Evolutionary conservation across 768 basidiomycete genomes (phyloP), one percentile per base, ranked within the genome.

Genomic region (Suillus clintonianus): DNA sequence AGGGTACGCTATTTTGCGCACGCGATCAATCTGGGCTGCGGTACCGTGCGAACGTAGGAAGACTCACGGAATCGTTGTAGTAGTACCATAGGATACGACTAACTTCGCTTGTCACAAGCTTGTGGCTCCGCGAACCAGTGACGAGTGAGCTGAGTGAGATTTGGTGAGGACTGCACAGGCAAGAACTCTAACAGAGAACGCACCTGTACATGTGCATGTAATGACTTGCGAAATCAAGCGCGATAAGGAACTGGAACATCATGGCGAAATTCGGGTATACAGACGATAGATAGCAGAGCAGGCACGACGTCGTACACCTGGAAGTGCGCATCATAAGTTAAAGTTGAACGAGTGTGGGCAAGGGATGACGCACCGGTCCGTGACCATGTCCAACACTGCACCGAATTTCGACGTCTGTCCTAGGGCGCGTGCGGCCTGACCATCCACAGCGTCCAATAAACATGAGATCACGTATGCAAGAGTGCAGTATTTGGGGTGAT

Each of bases 191-290:
- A 24, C 17, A 13, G 15, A 41, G 17, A 68, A 71, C 84, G 59
- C 70, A 96, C 97, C 97, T 97, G 77, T 98, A 97, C 97, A 99
- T 99, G 77, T 99, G 97, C 88, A 99, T 98, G 79, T 99, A 99
- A 78, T 99, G 97, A 69, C 94, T 97, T 70, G 92, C 90, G 75
- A 99, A 99, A 76, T 99, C 97, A 62, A 99, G 86, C 0, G 96
- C 88, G 77, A 99, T 99, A 65, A 99, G 86, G 79, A 93, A 90
- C 77, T 97, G 95, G 82, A 99, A 98, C 57, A 89, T 70, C 39
- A 97, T 79, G 4, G 96, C 92, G 66, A 82, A 93, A n/a, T 78
- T 70, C 5, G 95, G 95, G 79, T 98, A 99, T 59, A 87, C 94
- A 11, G 90, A 90, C 19, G 95, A 88, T 39, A 99, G 86, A 81